A percentile compares a stretch with the other conserved stretches of the same genome.
Evolutionary conservation across 306 rosid genomes (phyloP).

Genomic region (Leucaena leucocephala): DNA sequence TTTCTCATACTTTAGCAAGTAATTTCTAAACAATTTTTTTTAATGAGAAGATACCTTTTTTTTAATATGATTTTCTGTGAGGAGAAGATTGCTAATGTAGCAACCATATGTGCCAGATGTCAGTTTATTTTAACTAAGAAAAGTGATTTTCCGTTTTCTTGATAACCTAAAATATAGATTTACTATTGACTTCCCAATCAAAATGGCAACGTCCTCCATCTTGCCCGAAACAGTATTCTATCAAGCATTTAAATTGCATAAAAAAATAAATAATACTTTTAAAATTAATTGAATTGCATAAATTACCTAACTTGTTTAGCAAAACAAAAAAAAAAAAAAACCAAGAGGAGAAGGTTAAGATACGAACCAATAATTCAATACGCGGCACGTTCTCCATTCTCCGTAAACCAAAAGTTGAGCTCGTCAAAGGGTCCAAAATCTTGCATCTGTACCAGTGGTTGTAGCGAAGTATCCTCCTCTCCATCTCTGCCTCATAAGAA

Average conservation of each 20-base stretch:
- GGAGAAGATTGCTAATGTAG: background rate
- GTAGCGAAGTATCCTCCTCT: constrained; percentile 60
- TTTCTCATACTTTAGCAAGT: background rate
- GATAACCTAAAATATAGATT: background rate
- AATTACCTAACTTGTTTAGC: background rate
- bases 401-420: constrained; percentile 16
- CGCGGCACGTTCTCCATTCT: background rate
- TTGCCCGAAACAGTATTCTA: background rate
- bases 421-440: constrained; percentile 37
- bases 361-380: constrained; percentile 5
- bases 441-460: constrained; percentile 50
- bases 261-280: background rate
- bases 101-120: background rate
- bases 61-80: background rate
- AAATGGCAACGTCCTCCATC: background rate
- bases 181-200: background rate
- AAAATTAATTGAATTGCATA: background rate
- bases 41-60: background rate
- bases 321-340: background rate
- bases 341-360: background rate
- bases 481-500: constrained; percentile 44
- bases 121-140: background rate
- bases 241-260: background rate
- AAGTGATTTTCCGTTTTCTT: background rate
- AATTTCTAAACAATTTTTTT: background rate